Evolutionary conservation across 1,139 yeast species (phyloP), one percentile per base, ranked within the genome.

Genomic region (Citeromyces siamensis): DNA sequence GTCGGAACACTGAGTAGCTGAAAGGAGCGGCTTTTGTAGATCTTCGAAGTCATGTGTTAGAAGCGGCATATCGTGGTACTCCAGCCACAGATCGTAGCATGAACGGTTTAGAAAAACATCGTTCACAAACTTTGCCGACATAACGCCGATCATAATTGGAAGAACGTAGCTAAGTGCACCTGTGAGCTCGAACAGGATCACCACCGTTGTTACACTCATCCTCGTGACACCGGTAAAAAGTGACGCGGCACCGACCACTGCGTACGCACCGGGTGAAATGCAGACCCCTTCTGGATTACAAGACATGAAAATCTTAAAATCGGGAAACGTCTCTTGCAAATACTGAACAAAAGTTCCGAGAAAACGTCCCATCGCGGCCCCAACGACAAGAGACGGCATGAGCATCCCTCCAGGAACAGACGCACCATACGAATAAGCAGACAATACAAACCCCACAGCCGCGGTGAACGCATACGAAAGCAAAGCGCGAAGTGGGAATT

Each of bases 391-490:
- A 0, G 84, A 71, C 0, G 94, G 93, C 71, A 77, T 71, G 40
- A 82, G 56, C 3, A 81, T 63, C 0, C 93, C 94, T 3, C 90
- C 86, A 0, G 94, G 93, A 6, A 81, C 59, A 26, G 67, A 63
- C 1, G 75, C 61, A 1, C 88, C 83, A 53, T 71, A 79, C 1
- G 86, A 64, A 44, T 76, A 75, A 0, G 82, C 66, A 0, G 83
- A 62, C 12, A 78, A 56, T 0, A 75, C 41, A 40, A 75, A 64
- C 1, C 84, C 86, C 40, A 68, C 66, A 1, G 69, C 34, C 1
- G 70, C 58, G 6, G 77, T 68, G 32, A 66, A 61, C 0, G 60
- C 34, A 10, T 82, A 49, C 10, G 59, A 41, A 3, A 51, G 32
- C 3, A 62, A 40, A 1, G 58, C 38, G 16, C 43, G 35, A 17